Percentiles rank a stretch among this genome's conserved stretches.
Conservation (phyloP, 441 rosid genomes). For the Erodium texanum region DNA sequence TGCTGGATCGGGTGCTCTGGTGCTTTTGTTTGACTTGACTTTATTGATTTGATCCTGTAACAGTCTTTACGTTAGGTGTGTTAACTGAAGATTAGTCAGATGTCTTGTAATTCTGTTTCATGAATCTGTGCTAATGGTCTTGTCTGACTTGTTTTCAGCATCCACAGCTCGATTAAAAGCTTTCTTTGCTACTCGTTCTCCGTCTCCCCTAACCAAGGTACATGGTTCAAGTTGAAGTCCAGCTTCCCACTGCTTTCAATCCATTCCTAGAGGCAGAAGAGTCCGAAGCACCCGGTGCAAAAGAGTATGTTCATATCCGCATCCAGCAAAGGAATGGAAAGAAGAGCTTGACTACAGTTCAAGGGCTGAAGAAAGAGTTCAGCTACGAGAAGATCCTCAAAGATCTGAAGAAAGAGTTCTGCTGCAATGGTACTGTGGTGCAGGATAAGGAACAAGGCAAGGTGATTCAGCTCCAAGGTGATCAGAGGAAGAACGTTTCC, state of each 20-base stretch:
- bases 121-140: too few relatives aligned
- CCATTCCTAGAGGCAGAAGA: conserved; percentile 81
- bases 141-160: too few relatives aligned
- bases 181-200: too few relatives aligned
- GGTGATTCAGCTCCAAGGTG: conserved; percentile 90
- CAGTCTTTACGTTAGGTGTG: too few relatives aligned
- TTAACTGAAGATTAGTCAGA: too few relatives aligned
- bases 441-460: conserved; percentile 84
- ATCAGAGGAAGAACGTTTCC: conserved; percentile 69
- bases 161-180: too few relatives aligned
- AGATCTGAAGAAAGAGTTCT: conserved; percentile 88
- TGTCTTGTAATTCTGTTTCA: too few relatives aligned
- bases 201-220: conserved; percentile 23
- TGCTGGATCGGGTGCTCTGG: too few relatives aligned
- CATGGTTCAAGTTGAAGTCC: conserved; percentile 63
- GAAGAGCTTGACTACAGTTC: conserved; percentile 89
- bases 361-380: conserved; percentile 82
- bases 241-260: conserved; percentile 54
- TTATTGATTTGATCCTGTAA: too few relatives aligned
- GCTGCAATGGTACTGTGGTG: conserved; percentile 94
- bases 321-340: conserved; percentile 82
- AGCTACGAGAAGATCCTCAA: conserved; percentile 83
- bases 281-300: conserved; percentile 69
- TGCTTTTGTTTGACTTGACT: too few relatives aligned
- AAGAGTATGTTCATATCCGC: conserved; percentile 82